Percentiles rank a stretch among this genome's conserved stretches.
These are phyloP conservation scores for Dioscorea zingiberensis DNA, from an alignment of 106 monocot genomes.

Conservation along the genomic window DNA sequence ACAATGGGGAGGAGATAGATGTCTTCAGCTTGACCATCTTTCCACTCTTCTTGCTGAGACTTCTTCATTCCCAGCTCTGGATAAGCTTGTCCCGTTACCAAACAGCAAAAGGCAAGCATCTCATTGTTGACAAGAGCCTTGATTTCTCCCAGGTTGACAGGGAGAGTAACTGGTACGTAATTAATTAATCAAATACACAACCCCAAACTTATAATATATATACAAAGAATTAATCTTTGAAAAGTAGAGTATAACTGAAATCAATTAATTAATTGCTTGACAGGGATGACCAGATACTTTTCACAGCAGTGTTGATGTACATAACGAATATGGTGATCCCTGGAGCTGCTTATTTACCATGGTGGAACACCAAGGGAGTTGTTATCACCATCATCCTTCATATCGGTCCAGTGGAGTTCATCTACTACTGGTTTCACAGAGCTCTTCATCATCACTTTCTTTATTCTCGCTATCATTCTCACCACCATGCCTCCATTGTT, in stretches of 20 bases:
- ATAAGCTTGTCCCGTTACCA: conserved; percentile 32
- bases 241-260: too few relatives aligned
- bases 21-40: conserved; percentile 21
- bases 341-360: conserved; percentile 13
- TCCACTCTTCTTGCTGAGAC: conserved; percentile 27
- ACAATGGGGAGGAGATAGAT: conserved; percentile 14
- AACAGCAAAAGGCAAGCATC: conserved; percentile 31
- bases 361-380: conserved; percentile 34
- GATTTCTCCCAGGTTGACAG: conserved; percentile 52
- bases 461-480: conserved; percentile 52
- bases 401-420: conserved; percentile 51
- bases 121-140: conserved; percentile 37
- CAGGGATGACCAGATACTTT: conserved; percentile 59
- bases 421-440: conserved; percentile 56
- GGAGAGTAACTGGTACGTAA: conserved; percentile 50
- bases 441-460: conserved; percentile 53
- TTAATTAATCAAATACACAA: background rate
- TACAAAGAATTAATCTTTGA: too few relatives aligned
- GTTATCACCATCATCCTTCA: conserved; percentile 19
- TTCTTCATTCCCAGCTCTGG: conserved; percentile 42
- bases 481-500: conserved; percentile 54
- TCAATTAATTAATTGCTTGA: too few relatives aligned
- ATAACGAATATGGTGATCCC: conserved; percentile 17
- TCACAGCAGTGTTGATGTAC: conserved; percentile 35
- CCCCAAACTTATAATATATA: too few relatives aligned